phyloP scores from a whole-genome alignment of 768 basidiomycete genomes.

The Tricholoma hemisulphureum region DNA sequence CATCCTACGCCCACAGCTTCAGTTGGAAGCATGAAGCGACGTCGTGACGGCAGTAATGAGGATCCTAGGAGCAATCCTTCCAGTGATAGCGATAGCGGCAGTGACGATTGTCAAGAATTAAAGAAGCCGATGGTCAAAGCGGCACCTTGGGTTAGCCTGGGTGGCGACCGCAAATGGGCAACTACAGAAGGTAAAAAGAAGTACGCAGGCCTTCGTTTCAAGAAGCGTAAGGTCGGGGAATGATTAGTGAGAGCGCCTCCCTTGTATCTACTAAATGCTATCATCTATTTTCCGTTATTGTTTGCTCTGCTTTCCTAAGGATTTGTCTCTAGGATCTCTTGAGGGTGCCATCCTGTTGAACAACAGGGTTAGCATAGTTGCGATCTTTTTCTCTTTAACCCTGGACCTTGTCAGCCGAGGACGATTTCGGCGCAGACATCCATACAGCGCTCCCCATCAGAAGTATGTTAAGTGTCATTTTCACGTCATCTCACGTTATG shows the following conservation, averaged over 20 bases:
- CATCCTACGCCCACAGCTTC: neutral
- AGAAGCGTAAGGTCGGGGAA: neutral
- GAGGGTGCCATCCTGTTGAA: no score
- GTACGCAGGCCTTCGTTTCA: neutral
- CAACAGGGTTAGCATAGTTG: no score
- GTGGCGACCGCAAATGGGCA: neutral
- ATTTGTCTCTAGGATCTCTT: no score
- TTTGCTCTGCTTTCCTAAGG: no score
- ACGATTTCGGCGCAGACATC: no score
- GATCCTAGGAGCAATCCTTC: neutral
- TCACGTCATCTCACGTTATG: no score
- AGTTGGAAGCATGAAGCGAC: neutral
- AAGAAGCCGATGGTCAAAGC: neutral
- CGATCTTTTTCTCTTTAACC: no score
- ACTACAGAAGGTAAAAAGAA: neutral
- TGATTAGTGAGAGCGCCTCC: neutral
- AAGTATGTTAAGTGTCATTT: no score
- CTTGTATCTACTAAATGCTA: neutral
- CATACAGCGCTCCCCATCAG: no score
- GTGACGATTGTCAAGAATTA: neutral
- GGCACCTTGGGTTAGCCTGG: neutral
- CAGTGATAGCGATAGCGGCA: neutral
- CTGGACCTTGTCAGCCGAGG: no score
- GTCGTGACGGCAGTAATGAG: neutral
- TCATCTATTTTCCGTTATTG: no score